Base-by-base conservation (phyloP, 192 early-diverging fungal genomes). In the Irineochytrium annulatum region DNA sequence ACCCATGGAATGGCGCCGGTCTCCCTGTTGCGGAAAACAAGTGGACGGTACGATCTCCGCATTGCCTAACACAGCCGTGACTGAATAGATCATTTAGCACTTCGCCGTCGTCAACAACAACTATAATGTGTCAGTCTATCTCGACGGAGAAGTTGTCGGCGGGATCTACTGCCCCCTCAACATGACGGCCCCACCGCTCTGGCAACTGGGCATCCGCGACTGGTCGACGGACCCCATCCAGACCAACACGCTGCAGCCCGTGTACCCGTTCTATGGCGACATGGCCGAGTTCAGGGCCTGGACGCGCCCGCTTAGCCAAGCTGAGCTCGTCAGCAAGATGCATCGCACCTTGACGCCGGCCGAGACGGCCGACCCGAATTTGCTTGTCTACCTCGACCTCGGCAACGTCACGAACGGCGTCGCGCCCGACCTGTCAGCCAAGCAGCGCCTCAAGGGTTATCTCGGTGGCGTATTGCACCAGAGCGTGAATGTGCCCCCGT, bases 71-170 rank as follows among this genome's bases (percentile, higher is more conserved):
- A n/a, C n/a, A n/a, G n/a, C n/a, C n/a, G n/a, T n/a, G n/a, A n/a
- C n/a, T n/a, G n/a, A n/a, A n/a, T n/a, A n/a, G n/a, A n/a, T n/a
- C n/a, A n/a, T 49, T 6, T 22, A 49, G 46, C 46, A 49, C 46
- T 49, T 49, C 22, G 8, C 46, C 11, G 46, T 49, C 24, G 22
- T 49, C 24, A 49, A 22, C 46, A 24, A 49, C 46, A 49, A 49
- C 46, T 49, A 49, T 24, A 49, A 49, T 49, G 24, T 49, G 11
- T 22, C 46, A 49, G 26, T 22, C 6, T 49, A 49, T 24, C 46
- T 49, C 11, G 26, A 49, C 22, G 46, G 46, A 20, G 8, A 49
- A 6, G 13, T 24, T 24, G 24, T 49, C 24, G 24, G 11, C 11
- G 26, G 26, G 6, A 49, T 49, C 17, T 49, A 20, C 46, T 49